A percentile compares a stretch with the other conserved stretches of the same genome.
These are phyloP conservation scores for Penicillium antarcticum DNA, from an alignment of 495 filamentous ascomycete species.

Conservation along the genomic window DNA sequence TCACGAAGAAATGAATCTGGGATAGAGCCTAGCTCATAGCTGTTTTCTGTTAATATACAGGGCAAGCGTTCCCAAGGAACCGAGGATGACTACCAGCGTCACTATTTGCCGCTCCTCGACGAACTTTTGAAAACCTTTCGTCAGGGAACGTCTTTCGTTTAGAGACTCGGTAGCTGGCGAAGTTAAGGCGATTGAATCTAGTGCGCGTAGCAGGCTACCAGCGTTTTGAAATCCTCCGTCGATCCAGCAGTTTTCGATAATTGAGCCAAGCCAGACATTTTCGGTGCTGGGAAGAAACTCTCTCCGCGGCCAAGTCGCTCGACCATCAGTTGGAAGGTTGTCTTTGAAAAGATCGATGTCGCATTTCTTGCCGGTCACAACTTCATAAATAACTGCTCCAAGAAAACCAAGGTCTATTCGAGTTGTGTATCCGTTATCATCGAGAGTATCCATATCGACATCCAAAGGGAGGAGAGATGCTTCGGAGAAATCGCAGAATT, in stretches of 20 bases:
- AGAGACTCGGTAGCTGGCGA: background rate
- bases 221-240: constrained; percentile 18
- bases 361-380: constrained; percentile 22
- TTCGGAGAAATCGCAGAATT: constrained; percentile 30
- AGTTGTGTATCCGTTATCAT: constrained; percentile 22
- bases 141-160: background rate
- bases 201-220: constrained; percentile 17
- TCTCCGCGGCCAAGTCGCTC: constrained; percentile 18
- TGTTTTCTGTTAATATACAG: background rate
- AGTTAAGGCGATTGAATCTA: constrained; percentile 10
- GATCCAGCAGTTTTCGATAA: constrained; percentile 30
- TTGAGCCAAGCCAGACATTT: constrained; percentile 24
- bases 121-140: background rate
- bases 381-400: constrained; percentile 29
- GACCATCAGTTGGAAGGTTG: constrained; percentile 16
- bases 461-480: constrained; percentile 23
- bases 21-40: background rate
- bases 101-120: background rate
- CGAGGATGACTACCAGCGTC: background rate
- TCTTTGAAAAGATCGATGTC: constrained; percentile 27
- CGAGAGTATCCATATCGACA: constrained; percentile 21
- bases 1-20: background rate
- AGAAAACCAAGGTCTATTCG: constrained; percentile 28
- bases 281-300: constrained; percentile 17
- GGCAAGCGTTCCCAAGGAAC: background rate